phyloP scores from a whole-genome alignment of 495 filamentous ascomycete genomes.

The Penicillium atrosanguineum region DNA sequence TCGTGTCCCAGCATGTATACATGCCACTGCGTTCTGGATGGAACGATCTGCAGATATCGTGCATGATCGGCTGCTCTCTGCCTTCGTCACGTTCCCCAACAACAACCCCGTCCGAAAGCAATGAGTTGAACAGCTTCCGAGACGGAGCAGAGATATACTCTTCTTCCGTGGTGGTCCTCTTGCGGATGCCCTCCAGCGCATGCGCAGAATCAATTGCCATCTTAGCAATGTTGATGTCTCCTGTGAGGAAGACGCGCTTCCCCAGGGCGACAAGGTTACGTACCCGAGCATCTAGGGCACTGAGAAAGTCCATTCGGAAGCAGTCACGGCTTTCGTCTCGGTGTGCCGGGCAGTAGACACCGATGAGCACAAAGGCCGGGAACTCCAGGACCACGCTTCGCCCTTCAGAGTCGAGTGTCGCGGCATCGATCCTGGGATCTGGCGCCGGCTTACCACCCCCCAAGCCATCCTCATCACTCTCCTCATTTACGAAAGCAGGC shows the following conservation, averaged over 20 bases:
- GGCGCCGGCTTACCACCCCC: neutral
- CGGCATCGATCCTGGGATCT: slow-evolving; percentile 57
- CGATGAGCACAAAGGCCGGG: slow-evolving; percentile 89
- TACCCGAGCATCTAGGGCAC: slow-evolving; percentile 74
- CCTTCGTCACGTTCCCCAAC: slow-evolving; percentile 66
- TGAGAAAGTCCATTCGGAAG: slow-evolving; percentile 78
- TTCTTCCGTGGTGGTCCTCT: slow-evolving; percentile 61
- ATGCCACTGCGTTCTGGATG: slow-evolving; percentile 79
- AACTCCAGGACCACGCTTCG: slow-evolving; percentile 93
- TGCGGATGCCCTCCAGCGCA: slow-evolving; percentile 65
- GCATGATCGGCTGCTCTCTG: slow-evolving; percentile 71
- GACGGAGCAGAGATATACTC: slow-evolving; percentile 72
- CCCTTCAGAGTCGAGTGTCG: slow-evolving; percentile 82
- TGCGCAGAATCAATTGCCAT: slow-evolving; percentile 71
- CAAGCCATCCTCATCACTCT: slow-evolving; percentile 3
- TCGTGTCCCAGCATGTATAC: slow-evolving; percentile 95
- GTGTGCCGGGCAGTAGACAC: slow-evolving; percentile 85
- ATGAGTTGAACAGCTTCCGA: slow-evolving; percentile 81
- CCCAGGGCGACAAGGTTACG: slow-evolving; percentile 79
- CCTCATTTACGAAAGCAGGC: slow-evolving; percentile 1
- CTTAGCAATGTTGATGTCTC: slow-evolving; percentile 87
- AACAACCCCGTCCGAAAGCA: slow-evolving; percentile 71
- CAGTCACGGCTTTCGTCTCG: slow-evolving; percentile 80
- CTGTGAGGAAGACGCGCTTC: slow-evolving; percentile 79
- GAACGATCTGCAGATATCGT: slow-evolving; percentile 83